phyloP scores from a whole-genome alignment of 2,329 filamentous ascomycete genomes.

The Botrytis deweyae region DNA sequence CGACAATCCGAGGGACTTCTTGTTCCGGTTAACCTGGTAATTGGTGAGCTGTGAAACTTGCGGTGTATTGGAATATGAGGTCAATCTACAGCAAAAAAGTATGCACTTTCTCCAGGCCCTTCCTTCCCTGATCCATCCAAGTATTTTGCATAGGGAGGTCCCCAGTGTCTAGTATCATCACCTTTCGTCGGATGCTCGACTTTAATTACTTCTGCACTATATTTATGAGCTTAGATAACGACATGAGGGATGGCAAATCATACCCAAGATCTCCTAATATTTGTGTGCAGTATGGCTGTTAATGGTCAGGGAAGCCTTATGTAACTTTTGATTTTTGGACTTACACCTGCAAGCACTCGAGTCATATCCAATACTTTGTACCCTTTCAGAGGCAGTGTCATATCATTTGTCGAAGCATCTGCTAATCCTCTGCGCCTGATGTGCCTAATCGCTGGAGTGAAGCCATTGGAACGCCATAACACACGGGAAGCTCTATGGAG shows the following conservation, averaged over 20 bases:
- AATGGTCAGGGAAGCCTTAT: constrained; percentile 9
- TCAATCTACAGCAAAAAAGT: constrained; percentile 74
- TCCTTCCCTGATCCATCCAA: constrained; percentile 55
- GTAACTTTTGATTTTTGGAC: constrained; percentile 40
- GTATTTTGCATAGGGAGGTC: constrained; percentile 87
- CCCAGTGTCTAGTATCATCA: constrained; percentile 95
- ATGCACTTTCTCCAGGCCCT: constrained; percentile 88
- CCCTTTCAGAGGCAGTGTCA: constrained; percentile 72
- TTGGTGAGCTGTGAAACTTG: constrained; percentile 19
- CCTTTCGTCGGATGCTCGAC: constrained; percentile 89
- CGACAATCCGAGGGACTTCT: constrained; percentile 88
- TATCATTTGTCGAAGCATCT: constrained; percentile 31
- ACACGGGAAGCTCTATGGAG: constrained; percentile 29
- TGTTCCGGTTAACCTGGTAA: constrained; percentile 86
- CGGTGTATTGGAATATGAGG: not conserved
- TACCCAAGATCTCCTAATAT: constrained; percentile 96
- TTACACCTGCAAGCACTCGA: constrained; percentile 86
- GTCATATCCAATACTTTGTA: constrained; percentile 95
- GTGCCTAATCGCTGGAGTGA: constrained; percentile 12
- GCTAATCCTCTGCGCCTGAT: constrained; percentile 30
- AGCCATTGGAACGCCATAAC: constrained; percentile 27
- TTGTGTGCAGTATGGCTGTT: constrained; percentile 92
- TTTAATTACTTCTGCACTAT: constrained; percentile 92
- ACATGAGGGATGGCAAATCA: constrained; percentile 25
- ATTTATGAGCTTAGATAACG: constrained; percentile 22